Percentiles rank a stretch among this genome's conserved stretches.
phyloP scores from a whole-genome alignment of 225 moss, liverwort and hornwort genomes.

The Asterella californica region DNA sequence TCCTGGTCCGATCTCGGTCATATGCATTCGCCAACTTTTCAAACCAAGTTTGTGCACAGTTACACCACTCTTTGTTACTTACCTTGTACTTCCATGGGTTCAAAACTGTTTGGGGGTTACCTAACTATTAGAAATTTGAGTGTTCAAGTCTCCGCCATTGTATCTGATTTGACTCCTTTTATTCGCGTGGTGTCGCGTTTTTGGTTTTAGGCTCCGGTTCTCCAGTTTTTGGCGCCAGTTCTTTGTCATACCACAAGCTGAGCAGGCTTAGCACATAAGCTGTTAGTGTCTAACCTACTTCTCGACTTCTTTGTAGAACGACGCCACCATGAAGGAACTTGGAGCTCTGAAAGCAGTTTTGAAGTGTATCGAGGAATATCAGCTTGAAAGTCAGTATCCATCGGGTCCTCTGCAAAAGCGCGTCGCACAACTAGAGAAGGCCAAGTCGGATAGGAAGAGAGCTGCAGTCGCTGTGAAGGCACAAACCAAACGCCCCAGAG shows the following conservation, averaged over 20 bases:
- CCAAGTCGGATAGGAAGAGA: slow-evolving; percentile 97
- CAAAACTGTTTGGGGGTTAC: no score
- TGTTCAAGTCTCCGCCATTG: no score
- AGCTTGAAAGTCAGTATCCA: slow-evolving; percentile 87
- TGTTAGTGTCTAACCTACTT: not conserved
- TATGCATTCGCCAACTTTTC: no score
- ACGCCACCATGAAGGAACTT: slow-evolving; percentile 99
- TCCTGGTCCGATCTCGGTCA: no score
- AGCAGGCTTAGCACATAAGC: not conserved
- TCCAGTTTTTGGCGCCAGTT: no score
- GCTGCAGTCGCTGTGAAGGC: slow-evolving; percentile 98
- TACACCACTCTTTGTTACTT: no score
- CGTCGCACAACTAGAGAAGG: slow-evolving; percentile 94
- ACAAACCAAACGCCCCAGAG: slow-evolving; percentile 98
- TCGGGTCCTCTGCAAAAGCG: slow-evolving; percentile 95
- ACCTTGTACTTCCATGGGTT: no score
- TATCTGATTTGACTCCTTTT: no score
- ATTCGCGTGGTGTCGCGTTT: no score
- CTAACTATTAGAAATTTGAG: no score
- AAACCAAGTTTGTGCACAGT: no score
- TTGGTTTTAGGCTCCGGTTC: no score
- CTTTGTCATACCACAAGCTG: not conserved
- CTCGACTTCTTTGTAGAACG: slow-evolving; percentile 56
- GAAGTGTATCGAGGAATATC: slow-evolving; percentile 98
- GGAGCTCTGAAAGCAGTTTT: slow-evolving; percentile 97